A percentile compares a stretch with the other conserved stretches of the same genome.
phyloP scores from a whole-genome alignment of 176 grass and related monocot genomes.

The Aechmea fasciata region DNA sequence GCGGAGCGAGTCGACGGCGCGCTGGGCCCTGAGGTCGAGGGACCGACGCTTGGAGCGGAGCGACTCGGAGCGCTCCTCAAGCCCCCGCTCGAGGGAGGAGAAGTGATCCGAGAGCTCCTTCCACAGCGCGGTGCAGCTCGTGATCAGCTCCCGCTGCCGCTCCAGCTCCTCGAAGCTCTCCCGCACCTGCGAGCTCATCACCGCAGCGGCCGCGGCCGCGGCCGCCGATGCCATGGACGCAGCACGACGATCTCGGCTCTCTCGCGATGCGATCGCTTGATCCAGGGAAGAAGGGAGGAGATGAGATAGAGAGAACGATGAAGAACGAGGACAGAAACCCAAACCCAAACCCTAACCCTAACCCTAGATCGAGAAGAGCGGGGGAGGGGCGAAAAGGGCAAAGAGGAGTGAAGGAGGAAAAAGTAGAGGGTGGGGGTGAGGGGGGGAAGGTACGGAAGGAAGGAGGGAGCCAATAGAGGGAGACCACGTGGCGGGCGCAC shows the following conservation, averaged over 20 bases:
- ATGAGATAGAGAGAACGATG: no score
- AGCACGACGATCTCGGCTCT: neutral
- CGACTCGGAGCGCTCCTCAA: conserved; percentile 45
- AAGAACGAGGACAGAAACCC: conserved; percentile 54
- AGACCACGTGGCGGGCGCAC: conserved; percentile 22
- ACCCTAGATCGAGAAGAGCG: no score
- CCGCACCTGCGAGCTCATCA: conserved; percentile 28
- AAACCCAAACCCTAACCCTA: conserved; percentile 50
- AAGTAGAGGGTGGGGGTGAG: neutral
- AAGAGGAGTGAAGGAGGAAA: conserved; percentile 7
- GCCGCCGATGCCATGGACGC: conserved; percentile 29
- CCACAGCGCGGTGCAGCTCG: conserved; percentile 59
- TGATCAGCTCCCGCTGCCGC: conserved; percentile 67
- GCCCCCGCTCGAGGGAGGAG: conserved; percentile 46
- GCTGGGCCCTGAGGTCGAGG: conserved; percentile 36
- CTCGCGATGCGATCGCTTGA: neutral
- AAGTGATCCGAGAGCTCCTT: conserved; percentile 70
- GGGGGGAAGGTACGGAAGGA: conserved; percentile 1
- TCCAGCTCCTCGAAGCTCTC: conserved; percentile 70
- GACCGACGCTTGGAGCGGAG: conserved; percentile 46
- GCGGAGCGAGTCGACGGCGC: conserved; percentile 36
- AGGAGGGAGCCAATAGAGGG: conserved; percentile 17
- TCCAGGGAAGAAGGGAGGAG: neutral
- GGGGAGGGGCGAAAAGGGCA: neutral
- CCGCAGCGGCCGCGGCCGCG: neutral